phyloP scores from a whole-genome alignment of 106 monocot genomes.

The Phalaenopsis aphrodite region DNA sequence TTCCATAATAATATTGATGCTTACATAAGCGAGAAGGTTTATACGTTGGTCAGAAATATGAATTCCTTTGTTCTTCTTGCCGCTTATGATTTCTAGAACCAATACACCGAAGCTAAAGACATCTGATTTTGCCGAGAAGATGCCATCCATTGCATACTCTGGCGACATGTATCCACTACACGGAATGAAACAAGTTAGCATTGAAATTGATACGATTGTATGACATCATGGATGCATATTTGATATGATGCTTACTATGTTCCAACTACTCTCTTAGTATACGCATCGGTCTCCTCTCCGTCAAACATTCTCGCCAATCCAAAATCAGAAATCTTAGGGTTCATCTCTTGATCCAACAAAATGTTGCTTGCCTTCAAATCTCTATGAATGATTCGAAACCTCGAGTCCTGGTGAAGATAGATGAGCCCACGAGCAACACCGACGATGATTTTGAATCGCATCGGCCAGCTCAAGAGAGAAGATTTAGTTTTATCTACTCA shows the following conservation, averaged over 20 bases:
- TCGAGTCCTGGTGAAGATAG: constrained; percentile 31
- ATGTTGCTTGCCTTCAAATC: constrained; percentile 30
- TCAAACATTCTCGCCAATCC: constrained; percentile 29
- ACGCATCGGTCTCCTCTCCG: constrained; percentile 8
- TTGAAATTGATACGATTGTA: neutral
- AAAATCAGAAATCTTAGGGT: constrained; percentile 34
- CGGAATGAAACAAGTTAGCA: neutral
- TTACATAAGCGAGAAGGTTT: constrained; percentile 23
- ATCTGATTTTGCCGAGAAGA: constrained; percentile 29
- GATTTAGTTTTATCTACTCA: neutral
- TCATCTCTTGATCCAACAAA: constrained; percentile 17
- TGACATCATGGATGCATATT: neutral
- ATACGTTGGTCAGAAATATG: neutral
- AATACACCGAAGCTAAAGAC: constrained; percentile 29
- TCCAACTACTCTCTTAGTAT: constrained; percentile 18
- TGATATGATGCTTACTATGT: constrained; percentile 20
- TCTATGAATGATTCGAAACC: constrained; percentile 23
- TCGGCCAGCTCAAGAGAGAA: constrained; percentile 14
- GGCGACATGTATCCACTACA: constrained; percentile 30
- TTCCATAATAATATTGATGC: neutral
- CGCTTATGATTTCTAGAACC: constrained; percentile 19
- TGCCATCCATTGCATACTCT: constrained; percentile 25
- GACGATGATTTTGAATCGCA: constrained; percentile 12
- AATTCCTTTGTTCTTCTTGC: constrained; percentile 15
- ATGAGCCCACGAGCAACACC: constrained; percentile 24